Percentiles rank a stretch among this genome's conserved stretches.
phyloP scores from a whole-genome alignment of 345 rosid species.

The Arabis alpina region DNA sequence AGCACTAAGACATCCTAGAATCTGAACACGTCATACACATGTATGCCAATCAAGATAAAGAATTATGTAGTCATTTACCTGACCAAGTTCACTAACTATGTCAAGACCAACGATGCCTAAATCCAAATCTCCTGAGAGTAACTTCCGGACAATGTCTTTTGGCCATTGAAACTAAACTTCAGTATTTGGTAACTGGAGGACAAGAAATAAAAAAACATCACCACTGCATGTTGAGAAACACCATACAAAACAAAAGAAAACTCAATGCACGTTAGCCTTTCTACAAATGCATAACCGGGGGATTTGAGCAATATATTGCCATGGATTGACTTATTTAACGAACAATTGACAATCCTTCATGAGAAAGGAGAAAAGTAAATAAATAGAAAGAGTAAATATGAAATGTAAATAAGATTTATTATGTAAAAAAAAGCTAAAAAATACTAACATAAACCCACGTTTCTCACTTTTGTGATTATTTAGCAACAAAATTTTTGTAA shows the following conservation, averaged over 20 bases:
- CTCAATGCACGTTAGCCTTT: background rate
- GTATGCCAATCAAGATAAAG: no score
- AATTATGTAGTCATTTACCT: constrained; percentile 47
- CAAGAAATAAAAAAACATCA: constrained; percentile 9
- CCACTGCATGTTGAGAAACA: background rate
- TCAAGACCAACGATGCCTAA: constrained; percentile 90
- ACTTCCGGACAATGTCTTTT: constrained; percentile 82
- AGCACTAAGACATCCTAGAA: no score
- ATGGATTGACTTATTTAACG: constrained; percentile 85
- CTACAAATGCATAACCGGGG: no score
- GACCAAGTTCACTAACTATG: constrained; percentile 81
- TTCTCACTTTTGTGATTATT: no score
- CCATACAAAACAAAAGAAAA: background rate
- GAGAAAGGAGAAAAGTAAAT: constrained; percentile 19
- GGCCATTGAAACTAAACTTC: constrained; percentile 99
- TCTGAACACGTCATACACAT: no score
- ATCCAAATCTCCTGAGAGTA: constrained; percentile 90
- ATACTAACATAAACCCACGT: no score
- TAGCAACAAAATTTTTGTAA: no score
- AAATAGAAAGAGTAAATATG: constrained; percentile 12
- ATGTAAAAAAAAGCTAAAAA: no score
- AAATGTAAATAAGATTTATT: no score
- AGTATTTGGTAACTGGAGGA: constrained; percentile 67
- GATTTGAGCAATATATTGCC: constrained; percentile 95
- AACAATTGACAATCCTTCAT: constrained; percentile 89